Base-by-base conservation (phyloP, 805 yeast genomes). In the Hanseniaspora lindneri region DNA sequence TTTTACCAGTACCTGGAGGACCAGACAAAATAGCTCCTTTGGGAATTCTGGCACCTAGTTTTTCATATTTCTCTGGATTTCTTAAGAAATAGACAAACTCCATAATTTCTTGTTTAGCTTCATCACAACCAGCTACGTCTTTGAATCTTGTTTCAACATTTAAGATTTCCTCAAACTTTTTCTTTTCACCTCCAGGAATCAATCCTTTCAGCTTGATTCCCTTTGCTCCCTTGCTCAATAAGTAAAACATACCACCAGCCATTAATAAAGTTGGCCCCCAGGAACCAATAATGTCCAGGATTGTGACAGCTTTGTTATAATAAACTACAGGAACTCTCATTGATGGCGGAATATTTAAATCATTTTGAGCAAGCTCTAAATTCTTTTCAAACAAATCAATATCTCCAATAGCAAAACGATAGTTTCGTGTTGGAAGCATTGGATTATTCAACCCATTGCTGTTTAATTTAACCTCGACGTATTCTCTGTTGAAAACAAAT, bases 1-100 rank as follows among this genome's bases (percentile, higher is more conserved):
- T 87, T 65, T 87, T 87, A 76, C 96, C 96, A 2, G 96, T 87
- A 70, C 96, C 96, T 37, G 96, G 96, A 16, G 95, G 94, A 55
- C 96, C 96, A 11, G 94, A 81, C 44, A 87, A 67, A 54, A 87
- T 83, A 6, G 96, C 96, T 62, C 96, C 96, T 63, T 96, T 74
- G 48, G 96, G 96, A 54, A 87, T 87, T 64, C 86, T 84, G 10
- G 96, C 96, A 40, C 96, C 96, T 50, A 87, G 70, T 53, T 73
- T 77, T 64, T 86, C 95, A 65, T 85, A 87, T 62, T 84, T 83
- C 42, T 70, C 67, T 9, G 96, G 96, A 52, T 84, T 75, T 64
- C 85, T 87, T 65, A 87, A 72, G 60, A 87, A 87, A 61, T 80
- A 78, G 48, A 87, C 96, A 69, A 87, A 87, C 66, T 87, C 96